Evolutionary conservation across 805 yeast species (phyloP).

Genomic region (Candida railenensis): DNA sequence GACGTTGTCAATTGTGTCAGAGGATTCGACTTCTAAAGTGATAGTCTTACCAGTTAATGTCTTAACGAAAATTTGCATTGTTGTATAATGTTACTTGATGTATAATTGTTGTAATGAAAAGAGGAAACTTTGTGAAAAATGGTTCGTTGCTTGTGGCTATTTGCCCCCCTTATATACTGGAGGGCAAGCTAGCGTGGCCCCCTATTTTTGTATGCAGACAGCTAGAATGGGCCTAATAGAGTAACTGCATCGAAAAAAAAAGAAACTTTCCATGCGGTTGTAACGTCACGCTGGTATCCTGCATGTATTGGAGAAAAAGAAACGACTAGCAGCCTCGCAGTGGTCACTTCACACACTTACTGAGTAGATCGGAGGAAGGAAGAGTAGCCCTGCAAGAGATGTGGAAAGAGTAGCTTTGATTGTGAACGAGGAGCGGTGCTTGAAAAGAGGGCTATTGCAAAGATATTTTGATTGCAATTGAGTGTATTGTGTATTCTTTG

Average conservation of each 20-base stretch:
- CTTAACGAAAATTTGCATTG: conserved; percentile 29
- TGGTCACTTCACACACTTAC: too few species aligned
- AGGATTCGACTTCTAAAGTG: conserved; percentile 39
- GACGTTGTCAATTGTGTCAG: conserved; percentile 45
- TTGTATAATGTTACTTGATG: conserved; percentile 4
- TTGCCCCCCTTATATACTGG: conserved; percentile 17
- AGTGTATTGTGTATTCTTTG: too few species aligned
- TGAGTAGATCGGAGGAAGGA: too few species aligned
- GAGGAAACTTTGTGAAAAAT: background rate
- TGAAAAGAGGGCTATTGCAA: too few species aligned
- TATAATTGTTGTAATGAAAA: conserved; percentile 6
- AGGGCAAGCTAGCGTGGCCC: background rate
- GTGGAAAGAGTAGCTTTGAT: too few species aligned
- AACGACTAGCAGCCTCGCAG: conserved; percentile 3
- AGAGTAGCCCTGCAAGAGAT: too few species aligned
- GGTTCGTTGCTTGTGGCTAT: background rate
- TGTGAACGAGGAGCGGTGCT: too few species aligned
- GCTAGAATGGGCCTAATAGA: background rate
- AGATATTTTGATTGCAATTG: too few species aligned
- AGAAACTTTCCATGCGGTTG: conserved; percentile 4
- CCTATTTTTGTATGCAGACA: conserved; percentile 6
- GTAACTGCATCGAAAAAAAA: background rate
- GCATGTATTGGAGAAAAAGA: conserved; percentile 7
- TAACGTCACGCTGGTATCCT: conserved; percentile 1
- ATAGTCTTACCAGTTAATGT: conserved; percentile 32